These are phyloP conservation scores for Globisporangium megalacanthum DNA, from an alignment of 352 stramenopile species.

Conservation along the genomic window DNA sequence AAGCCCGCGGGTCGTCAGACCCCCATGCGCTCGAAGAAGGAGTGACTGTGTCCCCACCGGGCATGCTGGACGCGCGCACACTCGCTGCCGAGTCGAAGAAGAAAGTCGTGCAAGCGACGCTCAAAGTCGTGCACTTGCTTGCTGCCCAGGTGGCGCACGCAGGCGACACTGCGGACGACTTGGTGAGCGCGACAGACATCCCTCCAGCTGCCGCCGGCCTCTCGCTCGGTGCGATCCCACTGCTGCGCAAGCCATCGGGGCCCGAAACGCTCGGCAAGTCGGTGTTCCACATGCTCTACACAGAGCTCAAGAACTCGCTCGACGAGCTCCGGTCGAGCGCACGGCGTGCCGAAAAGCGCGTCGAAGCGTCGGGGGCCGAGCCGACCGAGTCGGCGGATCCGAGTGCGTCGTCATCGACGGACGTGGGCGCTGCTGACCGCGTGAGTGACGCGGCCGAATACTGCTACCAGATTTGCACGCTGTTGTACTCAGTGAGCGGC, in stretches of 20 bases:
- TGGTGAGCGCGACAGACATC: constrained; percentile 49
- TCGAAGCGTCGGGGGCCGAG: constrained; percentile 20
- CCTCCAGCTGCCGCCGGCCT: constrained; percentile 30
- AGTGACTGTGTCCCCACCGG: constrained; percentile 10
- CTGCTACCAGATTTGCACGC: constrained; percentile 86
- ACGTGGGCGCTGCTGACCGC: constrained; percentile 25
- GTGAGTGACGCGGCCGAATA: constrained; percentile 74
- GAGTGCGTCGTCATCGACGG: constrained; percentile 21
- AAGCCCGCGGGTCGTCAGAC: constrained; percentile 61
- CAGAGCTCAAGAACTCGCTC: constrained; percentile 82
- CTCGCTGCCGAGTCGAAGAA: constrained; percentile 49
- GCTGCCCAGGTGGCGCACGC: constrained; percentile 84
- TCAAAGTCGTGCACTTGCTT: constrained; percentile 86
- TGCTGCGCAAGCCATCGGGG: constrained; percentile 78
- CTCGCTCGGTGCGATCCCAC: constrained; percentile 60
- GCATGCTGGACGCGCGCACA: constrained; percentile 30
- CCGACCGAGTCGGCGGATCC: constrained; percentile 38
- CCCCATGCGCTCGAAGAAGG: constrained; percentile 24
- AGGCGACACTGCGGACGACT: constrained; percentile 53
- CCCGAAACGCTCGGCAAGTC: constrained; percentile 87
- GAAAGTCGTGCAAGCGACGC: constrained; percentile 79
- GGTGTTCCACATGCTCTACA: constrained; percentile 90
- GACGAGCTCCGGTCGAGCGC: constrained; percentile 55
- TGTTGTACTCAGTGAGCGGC: constrained; percentile 85
- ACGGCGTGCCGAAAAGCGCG: constrained; percentile 4